phyloP scores from a whole-genome alignment of 768 basidiomycete species.

The Suillus placidus region DNA sequence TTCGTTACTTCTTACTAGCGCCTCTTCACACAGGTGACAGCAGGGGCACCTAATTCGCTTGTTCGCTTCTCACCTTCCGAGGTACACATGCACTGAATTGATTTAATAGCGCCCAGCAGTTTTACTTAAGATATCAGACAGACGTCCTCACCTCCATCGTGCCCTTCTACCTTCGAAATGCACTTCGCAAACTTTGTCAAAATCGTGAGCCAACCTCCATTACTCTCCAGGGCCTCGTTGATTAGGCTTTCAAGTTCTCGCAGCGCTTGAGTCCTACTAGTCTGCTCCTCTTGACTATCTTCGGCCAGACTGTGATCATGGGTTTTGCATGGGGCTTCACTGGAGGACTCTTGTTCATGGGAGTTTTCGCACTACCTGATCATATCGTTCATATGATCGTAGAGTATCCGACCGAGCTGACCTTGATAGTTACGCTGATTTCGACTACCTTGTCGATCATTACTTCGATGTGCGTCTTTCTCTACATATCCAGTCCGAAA shows the following conservation, averaged over 20 bases:
- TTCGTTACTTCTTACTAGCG: neutral
- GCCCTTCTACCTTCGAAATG: neutral
- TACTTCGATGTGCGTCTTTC: neutral
- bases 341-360: neutral
- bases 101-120: neutral
- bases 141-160: too few species aligned
- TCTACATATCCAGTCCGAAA: neutral
- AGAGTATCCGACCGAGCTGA: neutral
- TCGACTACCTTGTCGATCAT: neutral
- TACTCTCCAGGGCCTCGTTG: neutral
- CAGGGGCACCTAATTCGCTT: neutral
- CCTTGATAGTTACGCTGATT: neutral
- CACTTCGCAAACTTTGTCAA: neutral
- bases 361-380: neutral
- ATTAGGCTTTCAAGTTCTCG: neutral
- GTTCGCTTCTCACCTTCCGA: neutral
- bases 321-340: slow-evolving; percentile 4
- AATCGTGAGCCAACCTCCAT: neutral
- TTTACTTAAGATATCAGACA: neutral
- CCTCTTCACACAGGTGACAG: neutral
- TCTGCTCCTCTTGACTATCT: neutral
- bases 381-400: neutral
- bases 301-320: neutral
- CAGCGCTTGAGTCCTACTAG: neutral
- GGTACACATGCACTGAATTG: neutral